A percentile compares a stretch with the other conserved stretches of the same genome.
These are phyloP conservation scores for Puccinellia tenuiflora DNA, from an alignment of 176 grass and related monocot species.

Conservation along the genomic window DNA sequence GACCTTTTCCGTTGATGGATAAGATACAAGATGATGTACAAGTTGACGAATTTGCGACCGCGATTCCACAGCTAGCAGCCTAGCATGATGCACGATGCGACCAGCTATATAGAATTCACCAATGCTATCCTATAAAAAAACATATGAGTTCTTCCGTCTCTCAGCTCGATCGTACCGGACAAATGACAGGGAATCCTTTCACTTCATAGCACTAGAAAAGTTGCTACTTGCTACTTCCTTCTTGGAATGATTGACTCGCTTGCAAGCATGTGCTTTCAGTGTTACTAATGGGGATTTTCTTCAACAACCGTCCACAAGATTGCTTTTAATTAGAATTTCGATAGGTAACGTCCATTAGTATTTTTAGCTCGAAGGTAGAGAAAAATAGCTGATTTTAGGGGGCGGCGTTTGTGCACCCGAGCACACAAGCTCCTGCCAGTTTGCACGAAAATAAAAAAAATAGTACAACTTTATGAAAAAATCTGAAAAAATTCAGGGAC, in stretches of 20 bases:
- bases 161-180: constrained; percentile 3
- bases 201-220: neutral
- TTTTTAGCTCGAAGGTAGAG: neutral
- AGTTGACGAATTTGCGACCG: constrained; percentile 24
- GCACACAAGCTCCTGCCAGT: no score
- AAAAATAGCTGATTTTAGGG: neutral
- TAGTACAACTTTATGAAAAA: no score
- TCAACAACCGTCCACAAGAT: neutral
- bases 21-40: constrained; percentile 21
- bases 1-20: constrained; percentile 19
- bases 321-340: neutral
- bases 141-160: neutral
- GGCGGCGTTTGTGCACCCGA: no score
- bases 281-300: neutral
- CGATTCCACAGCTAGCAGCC: constrained; percentile 20
- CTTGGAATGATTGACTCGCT: neutral
- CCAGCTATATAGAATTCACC: constrained; percentile 20
- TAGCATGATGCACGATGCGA: constrained; percentile 19
- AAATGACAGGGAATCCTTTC: neutral
- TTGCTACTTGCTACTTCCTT: neutral
- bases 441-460: no score
- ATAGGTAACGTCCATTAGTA: neutral
- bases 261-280: neutral
- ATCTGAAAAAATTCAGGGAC: no score
- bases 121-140: neutral